phyloP scores from a whole-genome alignment of 495 filamentous ascomycete genomes.

The Trichoderma asperelloides region DNA sequence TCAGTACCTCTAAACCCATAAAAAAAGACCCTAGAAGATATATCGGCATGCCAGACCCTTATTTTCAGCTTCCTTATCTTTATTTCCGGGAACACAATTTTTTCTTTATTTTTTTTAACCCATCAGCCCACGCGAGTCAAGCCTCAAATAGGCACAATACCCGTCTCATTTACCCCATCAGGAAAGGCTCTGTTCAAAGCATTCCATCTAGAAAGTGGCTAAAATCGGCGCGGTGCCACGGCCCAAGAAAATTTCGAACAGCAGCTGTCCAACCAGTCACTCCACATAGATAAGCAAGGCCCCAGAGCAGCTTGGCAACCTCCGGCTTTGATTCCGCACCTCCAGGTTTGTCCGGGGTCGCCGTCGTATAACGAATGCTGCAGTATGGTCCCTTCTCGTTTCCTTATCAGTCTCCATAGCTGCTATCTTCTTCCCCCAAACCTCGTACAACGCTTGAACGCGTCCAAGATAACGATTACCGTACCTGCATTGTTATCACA shows the following conservation, averaged over 20 bases:
- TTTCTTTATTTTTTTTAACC: background rate
- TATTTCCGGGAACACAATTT: background rate
- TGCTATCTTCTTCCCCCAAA: background rate
- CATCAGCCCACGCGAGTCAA: background rate
- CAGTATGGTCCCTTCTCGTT: background rate
- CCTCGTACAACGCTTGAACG: too few relatives aligned
- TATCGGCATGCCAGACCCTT: background rate
- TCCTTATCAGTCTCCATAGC: background rate
- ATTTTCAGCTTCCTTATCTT: background rate
- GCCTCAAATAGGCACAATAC: background rate
- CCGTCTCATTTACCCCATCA: background rate
- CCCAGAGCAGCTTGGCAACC: background rate
- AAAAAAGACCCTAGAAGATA: background rate
- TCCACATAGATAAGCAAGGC: background rate
- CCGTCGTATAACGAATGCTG: background rate
- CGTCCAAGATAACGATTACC: background rate
- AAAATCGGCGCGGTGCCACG: background rate
- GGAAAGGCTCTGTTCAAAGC: background rate
- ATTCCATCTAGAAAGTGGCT: background rate
- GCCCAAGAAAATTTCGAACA: background rate
- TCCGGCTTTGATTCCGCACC: background rate
- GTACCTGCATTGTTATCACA: background rate
- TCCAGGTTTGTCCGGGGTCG: background rate
- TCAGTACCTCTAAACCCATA: background rate
- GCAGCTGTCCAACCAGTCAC: background rate